These are phyloP conservation scores for Symbiodinium pilosum DNA, from an alignment of 73 alveolate genomes.

Conservation along the genomic window DNA sequence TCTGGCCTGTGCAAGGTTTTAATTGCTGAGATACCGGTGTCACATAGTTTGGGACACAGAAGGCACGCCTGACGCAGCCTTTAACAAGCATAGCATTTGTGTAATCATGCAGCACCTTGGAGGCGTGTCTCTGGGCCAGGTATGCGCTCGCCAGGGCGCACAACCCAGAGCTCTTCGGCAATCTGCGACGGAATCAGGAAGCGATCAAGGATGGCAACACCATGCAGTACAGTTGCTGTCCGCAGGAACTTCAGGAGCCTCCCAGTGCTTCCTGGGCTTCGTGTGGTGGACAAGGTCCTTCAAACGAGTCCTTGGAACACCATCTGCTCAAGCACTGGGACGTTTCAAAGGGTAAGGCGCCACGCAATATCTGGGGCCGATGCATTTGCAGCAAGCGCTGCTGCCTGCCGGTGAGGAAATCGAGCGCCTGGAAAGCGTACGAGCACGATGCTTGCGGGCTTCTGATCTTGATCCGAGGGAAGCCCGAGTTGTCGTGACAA, in stretches of 20 bases:
- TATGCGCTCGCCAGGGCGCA: slow-evolving; percentile 62
- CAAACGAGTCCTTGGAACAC: slow-evolving; percentile 38
- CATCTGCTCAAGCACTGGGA: too few relatives aligned
- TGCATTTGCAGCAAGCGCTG: slow-evolving; percentile 42
- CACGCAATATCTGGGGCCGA: background rate
- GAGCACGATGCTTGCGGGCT: too few relatives aligned
- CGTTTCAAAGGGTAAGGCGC: too few relatives aligned
- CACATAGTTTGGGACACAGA: background rate
- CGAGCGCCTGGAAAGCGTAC: slow-evolving; percentile 37
- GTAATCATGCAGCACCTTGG: slow-evolving; percentile 2
- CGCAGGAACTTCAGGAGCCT: slow-evolving; percentile 30
- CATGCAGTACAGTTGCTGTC: too few relatives aligned
- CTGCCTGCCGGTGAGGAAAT: slow-evolving; percentile 48
- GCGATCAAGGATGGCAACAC: too few relatives aligned
- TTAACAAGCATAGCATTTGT: too few relatives aligned
- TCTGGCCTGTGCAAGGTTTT: slow-evolving; percentile 19
- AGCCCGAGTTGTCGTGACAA: background rate
- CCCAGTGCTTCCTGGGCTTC: slow-evolving; percentile 53
- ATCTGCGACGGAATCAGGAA: background rate
- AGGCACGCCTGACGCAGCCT: too few relatives aligned
- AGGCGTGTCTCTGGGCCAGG: slow-evolving; percentile 78
- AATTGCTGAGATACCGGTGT: background rate
- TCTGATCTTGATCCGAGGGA: background rate
- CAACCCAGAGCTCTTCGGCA: slow-evolving; percentile 88
- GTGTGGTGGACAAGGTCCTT: slow-evolving; percentile 53